Evolutionary conservation across 331 rosid species (phyloP), one percentile per base, ranked within the genome.

Genomic region (Rhamnella rubrinervis): DNA sequence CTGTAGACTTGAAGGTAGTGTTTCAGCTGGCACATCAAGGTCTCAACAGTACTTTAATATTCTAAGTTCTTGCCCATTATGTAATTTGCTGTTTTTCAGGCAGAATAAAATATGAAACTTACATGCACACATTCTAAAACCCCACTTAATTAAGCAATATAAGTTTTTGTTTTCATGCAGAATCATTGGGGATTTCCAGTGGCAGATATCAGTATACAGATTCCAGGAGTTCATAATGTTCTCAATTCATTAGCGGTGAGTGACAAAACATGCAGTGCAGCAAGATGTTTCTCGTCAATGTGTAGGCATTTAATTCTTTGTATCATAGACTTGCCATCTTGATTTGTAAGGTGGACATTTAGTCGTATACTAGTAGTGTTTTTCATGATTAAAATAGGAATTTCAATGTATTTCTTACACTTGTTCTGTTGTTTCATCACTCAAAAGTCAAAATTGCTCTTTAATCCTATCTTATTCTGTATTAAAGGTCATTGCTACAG

Each of bases 221-320:
- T 75, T 65, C 73, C 84, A 2, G 80, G 77, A 40, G 55, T 65
- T 74, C 74, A 79, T 60, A 79, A 79, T 31, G 73, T 79, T 51
- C 74, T 79, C 65, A 79, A 75, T 65, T 79, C 83, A 20, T 47
- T 74, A 44, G 80, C 77, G n/a, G 80, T 79, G 51, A 74, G 83
- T 64, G 10, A 17, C 40, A 38, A 25, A 44, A 11, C 18, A 3
- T 46, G 13, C 38, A 2, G 16, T 15, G 13, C 39, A 9, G 49
- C 49, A n/a, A 38, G 21, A 13, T 40, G 40, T 53, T 61, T 18
- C 52, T 18, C 35, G 6, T 39, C 16, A 4, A 51, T 51, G 16
- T 18, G n/a, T 18, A 8, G 16, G 7, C 55, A 51, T 20, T 23
- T 25, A 6, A 15, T 15, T 12, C n/a, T 37, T 15, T 15, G 16